Base-by-base conservation (phyloP, 495 filamentous ascomycete genomes). In the Rostrohypoxylon terebratum region DNA sequence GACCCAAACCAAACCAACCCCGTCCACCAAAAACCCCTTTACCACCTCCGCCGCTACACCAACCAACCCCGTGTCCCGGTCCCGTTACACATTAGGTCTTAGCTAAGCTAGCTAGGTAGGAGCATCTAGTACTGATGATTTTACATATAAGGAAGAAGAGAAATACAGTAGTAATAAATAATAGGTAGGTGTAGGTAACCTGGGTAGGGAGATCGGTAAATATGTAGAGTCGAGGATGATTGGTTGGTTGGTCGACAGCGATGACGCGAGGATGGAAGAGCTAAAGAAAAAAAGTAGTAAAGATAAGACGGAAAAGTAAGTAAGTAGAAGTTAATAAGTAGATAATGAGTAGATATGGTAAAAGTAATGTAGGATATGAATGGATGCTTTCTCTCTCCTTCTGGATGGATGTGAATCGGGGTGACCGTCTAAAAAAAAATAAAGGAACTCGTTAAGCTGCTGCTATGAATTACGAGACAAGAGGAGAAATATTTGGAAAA, bases 351-450 rank as follows among this genome's bases (percentile, higher is more conserved):
- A 45, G 31, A 63, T 62, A 38, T 63, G 45, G 50, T 54, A 54
- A 33, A 25, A 54, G 47, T 51, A 51, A 21, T 16, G 13, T 33
- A 33, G 16, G 48, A 57, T 68, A 66, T 59, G 57, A 53, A 62
- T 65, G 63, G 42, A 70, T 70, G 68, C 68, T 71, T 23, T 54
- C 58, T 58, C 58, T 61, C 55, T 67, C 58, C 63, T 63, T 61
- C 55, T 67, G 59, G 58, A 58, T 59, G 58, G 71, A 70, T 74
- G 71, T 74, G 71, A 74, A 74, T 70, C 71, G 66, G 66, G 66
- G 63, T 63, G 66, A 54, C 71, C 71, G 71, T 74, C 71, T 74
- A 74, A 68, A 59, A 48, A 69, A 62, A 28, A 28, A n/a, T n/a
- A n/a, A 4, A 28, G 6, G 28, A 28, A 28, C 28, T 59, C 62